These are phyloP conservation scores for Trypanosoma grayi DNA, from an alignment of 208 protist species.

Conservation along the genomic window DNA sequence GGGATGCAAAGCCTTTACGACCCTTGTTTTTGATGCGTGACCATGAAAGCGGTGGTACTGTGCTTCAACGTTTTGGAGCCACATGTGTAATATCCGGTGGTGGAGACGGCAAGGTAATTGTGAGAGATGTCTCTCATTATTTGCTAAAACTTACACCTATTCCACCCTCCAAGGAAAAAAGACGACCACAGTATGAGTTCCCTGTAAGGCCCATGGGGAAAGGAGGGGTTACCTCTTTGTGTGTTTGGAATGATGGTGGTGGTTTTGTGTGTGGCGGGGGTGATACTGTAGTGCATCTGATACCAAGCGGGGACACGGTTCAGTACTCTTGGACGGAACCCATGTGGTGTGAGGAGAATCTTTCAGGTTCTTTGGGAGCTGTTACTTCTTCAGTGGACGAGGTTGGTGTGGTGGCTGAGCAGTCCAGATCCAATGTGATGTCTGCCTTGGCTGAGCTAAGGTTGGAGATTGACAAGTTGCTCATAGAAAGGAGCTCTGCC, in stretches of 20 bases:
- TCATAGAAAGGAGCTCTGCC: slow-evolving; percentile 46
- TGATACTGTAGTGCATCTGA: slow-evolving; percentile 24
- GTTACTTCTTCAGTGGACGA: neutral
- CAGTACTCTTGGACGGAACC: slow-evolving; percentile 44
- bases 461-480: slow-evolving; percentile 34
- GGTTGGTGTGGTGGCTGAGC: slow-evolving; percentile 3
- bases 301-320: neutral
- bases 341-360: slow-evolving; percentile 22
- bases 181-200: slow-evolving; percentile 41
- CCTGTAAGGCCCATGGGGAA: slow-evolving; percentile 40
- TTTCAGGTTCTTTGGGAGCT: neutral
- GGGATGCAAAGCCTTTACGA: slow-evolving; percentile 51
- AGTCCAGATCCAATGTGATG: slow-evolving; percentile 10
- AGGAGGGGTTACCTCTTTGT: slow-evolving; percentile 47
- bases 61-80: slow-evolving; percentile 35
- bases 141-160: slow-evolving; percentile 50
- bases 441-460: slow-evolving; percentile 18
- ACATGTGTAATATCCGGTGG: slow-evolving; percentile 57
- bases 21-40: slow-evolving; percentile 74
- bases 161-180: slow-evolving; percentile 81
- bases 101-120: slow-evolving; percentile 53
- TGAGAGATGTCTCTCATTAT: slow-evolving; percentile 71
- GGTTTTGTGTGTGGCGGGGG: slow-evolving; percentile 32
- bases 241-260: slow-evolving; percentile 17
- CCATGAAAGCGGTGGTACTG: slow-evolving; percentile 62